These are phyloP conservation scores for Alloascoidea hylecoeti DNA, from an alignment of 805 yeast species.

Conservation along the genomic window DNA sequence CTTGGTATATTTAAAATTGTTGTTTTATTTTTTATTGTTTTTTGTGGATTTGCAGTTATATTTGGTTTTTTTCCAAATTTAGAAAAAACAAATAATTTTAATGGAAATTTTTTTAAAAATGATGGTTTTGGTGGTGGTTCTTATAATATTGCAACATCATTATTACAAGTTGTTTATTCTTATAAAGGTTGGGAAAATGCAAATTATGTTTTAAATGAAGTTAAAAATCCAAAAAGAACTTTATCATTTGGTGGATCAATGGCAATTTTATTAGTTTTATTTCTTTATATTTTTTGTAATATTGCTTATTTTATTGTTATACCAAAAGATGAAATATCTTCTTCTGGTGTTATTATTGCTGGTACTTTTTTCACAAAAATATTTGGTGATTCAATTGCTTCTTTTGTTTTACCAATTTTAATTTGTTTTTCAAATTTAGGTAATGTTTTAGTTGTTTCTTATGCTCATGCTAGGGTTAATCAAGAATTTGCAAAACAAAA, in stretches of 20 bases:
- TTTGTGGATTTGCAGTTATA: slow-evolving; percentile 28
- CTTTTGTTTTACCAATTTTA: slow-evolving; percentile 34
- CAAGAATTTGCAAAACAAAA: slow-evolving; percentile 39
- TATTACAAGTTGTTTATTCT: slow-evolving; percentile 45
- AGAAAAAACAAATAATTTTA: slow-evolving; percentile 20
- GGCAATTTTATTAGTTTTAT: slow-evolving; percentile 37
- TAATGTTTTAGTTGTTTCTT: slow-evolving; percentile 49
- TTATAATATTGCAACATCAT: slow-evolving; percentile 40
- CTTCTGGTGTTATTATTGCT: slow-evolving; percentile 50
- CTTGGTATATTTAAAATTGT: slow-evolving; percentile 40
- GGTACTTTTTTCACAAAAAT: slow-evolving; percentile 44
- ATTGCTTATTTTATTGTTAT: slow-evolving; percentile 43
- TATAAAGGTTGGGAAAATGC: slow-evolving; percentile 65
- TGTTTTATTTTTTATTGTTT: slow-evolving; percentile 32
- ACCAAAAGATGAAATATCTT: slow-evolving; percentile 21
- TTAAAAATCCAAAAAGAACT: slow-evolving; percentile 39
- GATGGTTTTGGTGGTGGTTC: slow-evolving; percentile 27
- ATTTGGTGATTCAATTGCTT: slow-evolving; percentile 40
- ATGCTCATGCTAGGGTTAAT: slow-evolving; percentile 44
- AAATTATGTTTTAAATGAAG: slow-evolving; percentile 45
- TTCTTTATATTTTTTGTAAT: slow-evolving; percentile 40
- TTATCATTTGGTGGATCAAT: slow-evolving; percentile 47
- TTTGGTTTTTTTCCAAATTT: slow-evolving; percentile 18
- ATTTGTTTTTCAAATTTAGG: slow-evolving; percentile 53
- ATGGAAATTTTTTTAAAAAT: slow-evolving; percentile 20